Percentiles rank a stretch among this genome's conserved stretches.
Evolutionary conservation across 2,329 filamentous ascomycete species (phyloP).

Genomic region (Didymellaceae sp.): DNA sequence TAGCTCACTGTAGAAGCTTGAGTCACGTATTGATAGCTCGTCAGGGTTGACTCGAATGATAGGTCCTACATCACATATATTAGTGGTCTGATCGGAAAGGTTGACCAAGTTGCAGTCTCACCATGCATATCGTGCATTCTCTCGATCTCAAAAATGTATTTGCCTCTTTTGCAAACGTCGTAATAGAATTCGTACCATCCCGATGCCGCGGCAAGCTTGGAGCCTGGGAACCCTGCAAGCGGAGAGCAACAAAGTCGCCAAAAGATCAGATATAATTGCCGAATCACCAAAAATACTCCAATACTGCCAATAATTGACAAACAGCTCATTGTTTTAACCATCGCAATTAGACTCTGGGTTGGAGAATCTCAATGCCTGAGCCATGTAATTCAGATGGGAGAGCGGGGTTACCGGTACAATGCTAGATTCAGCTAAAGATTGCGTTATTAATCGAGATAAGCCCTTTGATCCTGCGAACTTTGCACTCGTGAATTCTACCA

Average conservation of each 20-base stretch:
- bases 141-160: not conserved
- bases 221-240: not conserved
- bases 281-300: not conserved
- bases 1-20: not conserved
- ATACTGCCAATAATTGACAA: not conserved
- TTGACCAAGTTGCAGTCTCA: too few species aligned
- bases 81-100: too few species aligned
- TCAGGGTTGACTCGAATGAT: not conserved
- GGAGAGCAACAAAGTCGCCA: not conserved
- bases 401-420: too few species aligned
- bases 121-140: not conserved
- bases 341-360: too few species aligned
- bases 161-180: not conserved
- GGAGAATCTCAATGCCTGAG: too few species aligned
- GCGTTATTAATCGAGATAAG: too few species aligned
- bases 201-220: constrained; percentile 2
- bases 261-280: not conserved
- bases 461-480: too few species aligned
- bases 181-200: constrained; percentile 3
- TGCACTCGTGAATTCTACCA: too few species aligned
- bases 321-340: not conserved
- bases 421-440: too few species aligned
- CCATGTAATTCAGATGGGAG: too few species aligned
- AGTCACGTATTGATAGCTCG: not conserved
- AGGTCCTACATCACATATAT: not conserved